Evolutionary conservation across 768 basidiomycete species (phyloP).

Genomic region (Lentinula lateritia): DNA sequence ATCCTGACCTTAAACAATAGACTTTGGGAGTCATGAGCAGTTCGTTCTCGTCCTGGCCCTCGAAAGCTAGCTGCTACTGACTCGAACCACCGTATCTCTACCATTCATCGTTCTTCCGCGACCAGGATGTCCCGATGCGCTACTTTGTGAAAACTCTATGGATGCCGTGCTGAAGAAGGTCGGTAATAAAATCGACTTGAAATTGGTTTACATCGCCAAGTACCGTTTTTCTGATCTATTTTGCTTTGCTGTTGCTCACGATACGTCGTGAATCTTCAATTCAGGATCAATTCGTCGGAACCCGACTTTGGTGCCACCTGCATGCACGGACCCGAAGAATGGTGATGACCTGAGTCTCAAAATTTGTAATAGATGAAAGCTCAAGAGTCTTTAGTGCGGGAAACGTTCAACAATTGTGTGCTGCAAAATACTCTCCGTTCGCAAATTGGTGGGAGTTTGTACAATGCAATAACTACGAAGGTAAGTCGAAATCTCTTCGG

Average conservation of each 20-base stretch:
- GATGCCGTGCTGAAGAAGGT: slow-evolving; percentile 64
- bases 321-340: slow-evolving; percentile 77
- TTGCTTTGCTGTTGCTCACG: slow-evolving; percentile 10
- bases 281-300: slow-evolving; percentile 59
- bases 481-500: slow-evolving; percentile 32
- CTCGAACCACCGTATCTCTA: no score
- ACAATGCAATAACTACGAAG: slow-evolving; percentile 73
- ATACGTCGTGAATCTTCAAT: background rate
- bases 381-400: slow-evolving; percentile 45
- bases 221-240: slow-evolving; percentile 29
- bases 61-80: background rate
- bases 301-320: slow-evolving; percentile 76
- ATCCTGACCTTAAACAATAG: background rate
- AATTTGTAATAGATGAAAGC: background rate
- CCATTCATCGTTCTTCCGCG: background rate
- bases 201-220: slow-evolving; percentile 71
- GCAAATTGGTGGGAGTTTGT: slow-evolving; percentile 80
- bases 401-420: slow-evolving; percentile 87
- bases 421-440: slow-evolving; percentile 48
- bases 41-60: background rate
- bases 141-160: slow-evolving; percentile 75
- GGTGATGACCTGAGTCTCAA: background rate
- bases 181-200: slow-evolving; percentile 58
- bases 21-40: slow-evolving; percentile 48
- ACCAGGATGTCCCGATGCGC: slow-evolving; percentile 64